Percentiles rank a stretch among this genome's conserved stretches.
Evolutionary conservation across 306 rosid genomes (phyloP).

Genomic region (Vigna reflexopilosa): DNA sequence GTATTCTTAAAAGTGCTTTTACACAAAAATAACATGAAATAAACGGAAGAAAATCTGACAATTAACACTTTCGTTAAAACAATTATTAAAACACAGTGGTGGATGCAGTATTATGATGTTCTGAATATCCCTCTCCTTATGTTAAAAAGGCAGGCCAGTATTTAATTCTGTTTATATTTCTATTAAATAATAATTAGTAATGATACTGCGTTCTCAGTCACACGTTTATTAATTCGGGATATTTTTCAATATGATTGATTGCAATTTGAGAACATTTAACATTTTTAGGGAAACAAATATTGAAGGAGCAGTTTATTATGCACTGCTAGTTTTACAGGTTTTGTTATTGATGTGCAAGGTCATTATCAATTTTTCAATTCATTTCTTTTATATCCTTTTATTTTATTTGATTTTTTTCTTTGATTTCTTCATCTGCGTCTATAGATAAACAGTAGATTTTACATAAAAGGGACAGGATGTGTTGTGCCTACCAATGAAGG

Average conservation of each 20-base stretch:
- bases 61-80: not conserved
- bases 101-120: not conserved
- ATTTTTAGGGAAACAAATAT: not conserved
- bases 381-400: slow-evolving; percentile 12
- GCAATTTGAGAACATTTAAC: not conserved
- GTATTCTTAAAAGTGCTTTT: too few relatives aligned
- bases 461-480: slow-evolving; percentile 6
- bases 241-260: not conserved
- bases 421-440: slow-evolving; percentile 24
- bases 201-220: too few relatives aligned
- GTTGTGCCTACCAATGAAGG: slow-evolving; percentile 78
- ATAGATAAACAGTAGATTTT: not conserved
- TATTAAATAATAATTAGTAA: too few relatives aligned
- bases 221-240: not conserved
- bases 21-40: too few relatives aligned
- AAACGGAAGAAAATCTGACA: too few relatives aligned
- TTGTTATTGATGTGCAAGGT: not conserved
- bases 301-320: not conserved
- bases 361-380: slow-evolving; percentile 6
- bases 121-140: not conserved
- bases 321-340: not conserved
- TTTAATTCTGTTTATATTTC: not conserved
- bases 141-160: not conserved
- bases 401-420: not conserved
- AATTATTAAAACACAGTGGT: not conserved